These are phyloP conservation scores for Schizosaccharomyces japonicus DNA, from an alignment of 805 yeast genomes.

Conservation along the genomic window DNA sequence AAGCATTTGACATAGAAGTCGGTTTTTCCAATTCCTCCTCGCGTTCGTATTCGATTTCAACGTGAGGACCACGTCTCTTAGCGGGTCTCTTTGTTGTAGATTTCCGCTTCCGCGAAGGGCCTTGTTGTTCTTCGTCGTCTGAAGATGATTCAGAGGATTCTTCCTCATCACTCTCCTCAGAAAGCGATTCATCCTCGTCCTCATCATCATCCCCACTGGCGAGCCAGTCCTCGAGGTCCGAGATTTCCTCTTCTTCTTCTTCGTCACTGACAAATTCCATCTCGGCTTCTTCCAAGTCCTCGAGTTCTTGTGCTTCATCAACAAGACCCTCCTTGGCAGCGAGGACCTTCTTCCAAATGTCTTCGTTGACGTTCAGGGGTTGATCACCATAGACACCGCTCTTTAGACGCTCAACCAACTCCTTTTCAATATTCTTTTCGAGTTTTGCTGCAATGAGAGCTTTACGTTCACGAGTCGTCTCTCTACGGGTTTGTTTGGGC, in stretches of 20 bases:
- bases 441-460: constrained; percentile 91
- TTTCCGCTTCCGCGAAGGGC: constrained; percentile 26
- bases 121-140: constrained; percentile 19
- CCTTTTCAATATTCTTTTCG: constrained; percentile 90
- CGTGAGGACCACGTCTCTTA: constrained; percentile 24
- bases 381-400: constrained; percentile 96
- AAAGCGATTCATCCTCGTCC: constrained; percentile 9
- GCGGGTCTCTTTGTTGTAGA: constrained; percentile 5
- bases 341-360: constrained; percentile 83
- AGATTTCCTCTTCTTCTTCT: constrained; percentile 58
- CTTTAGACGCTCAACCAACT: constrained; percentile 73
- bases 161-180: constrained; percentile 16
- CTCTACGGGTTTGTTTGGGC: constrained; percentile 86
- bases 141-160: constrained; percentile 10
- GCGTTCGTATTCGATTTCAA: constrained; percentile 59
- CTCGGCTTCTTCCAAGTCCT: constrained; percentile 23
- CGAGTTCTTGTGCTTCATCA: constrained; percentile 40
- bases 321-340: constrained; percentile 33
- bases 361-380: constrained; percentile 88
- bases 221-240: constrained; percentile 84
- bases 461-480: constrained; percentile 80
- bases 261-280: constrained; percentile 29
- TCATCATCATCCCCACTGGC: constrained; percentile 22
- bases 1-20: neutral
- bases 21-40: neutral